These are phyloP conservation scores for Cryptosporidium muris DNA, from an alignment of 169 alveolate genomes.

Conservation along the genomic window DNA sequence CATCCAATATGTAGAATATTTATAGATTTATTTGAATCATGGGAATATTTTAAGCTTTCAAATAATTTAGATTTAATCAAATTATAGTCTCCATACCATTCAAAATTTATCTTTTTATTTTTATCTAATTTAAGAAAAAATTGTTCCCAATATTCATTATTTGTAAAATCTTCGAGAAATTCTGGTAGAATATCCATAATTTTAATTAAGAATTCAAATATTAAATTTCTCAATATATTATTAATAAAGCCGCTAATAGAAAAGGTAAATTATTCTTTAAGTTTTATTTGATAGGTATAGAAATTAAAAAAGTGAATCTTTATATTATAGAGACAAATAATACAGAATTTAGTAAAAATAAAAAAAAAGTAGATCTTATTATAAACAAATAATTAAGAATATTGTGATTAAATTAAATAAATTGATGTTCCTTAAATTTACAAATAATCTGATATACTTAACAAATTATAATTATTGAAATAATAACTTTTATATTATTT, in stretches of 20 bases:
- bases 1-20: conserved; percentile 86
- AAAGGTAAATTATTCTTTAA: conserved; percentile 4
- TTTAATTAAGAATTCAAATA: background rate
- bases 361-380: too few species aligned
- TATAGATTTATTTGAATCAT: conserved; percentile 1
- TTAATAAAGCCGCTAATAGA: conserved; percentile 2
- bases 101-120: conserved; percentile 7
- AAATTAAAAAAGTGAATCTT: too few species aligned
- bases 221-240: background rate
- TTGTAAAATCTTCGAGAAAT: conserved; percentile 39
- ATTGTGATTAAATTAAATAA: too few species aligned
- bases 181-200: conserved; percentile 56
- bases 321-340: too few species aligned
- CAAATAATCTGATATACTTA: too few species aligned
- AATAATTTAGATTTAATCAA: conserved; percentile 7
- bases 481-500: too few species aligned
- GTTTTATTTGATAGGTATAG: too few species aligned
- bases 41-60: background rate
- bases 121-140: conserved; percentile 18
- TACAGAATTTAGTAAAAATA: too few species aligned
- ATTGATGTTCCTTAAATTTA: too few species aligned
- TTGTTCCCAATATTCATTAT: conserved; percentile 25
- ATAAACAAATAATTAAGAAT: too few species aligned
- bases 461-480: too few species aligned
- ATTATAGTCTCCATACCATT: conserved; percentile 62